These are phyloP conservation scores for Coemansia sp. DNA, from an alignment of 192 early-diverging fungal genomes.

Conservation along the genomic window DNA sequence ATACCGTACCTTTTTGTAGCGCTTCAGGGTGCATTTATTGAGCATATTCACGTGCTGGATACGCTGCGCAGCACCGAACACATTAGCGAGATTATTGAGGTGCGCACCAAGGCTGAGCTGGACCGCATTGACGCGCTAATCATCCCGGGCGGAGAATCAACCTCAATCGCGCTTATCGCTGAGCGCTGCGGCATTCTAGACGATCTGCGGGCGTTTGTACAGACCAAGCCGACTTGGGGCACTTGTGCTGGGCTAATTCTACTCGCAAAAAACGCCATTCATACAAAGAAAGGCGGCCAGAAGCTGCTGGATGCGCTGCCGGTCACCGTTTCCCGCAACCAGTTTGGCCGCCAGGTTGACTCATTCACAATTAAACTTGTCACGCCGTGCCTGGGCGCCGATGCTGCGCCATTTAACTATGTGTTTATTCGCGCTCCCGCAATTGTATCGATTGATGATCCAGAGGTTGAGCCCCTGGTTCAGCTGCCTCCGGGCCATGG, in stretches of 20 bases:
- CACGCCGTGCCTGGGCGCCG: slow-evolving; percentile 51
- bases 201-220: slow-evolving; percentile 75
- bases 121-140: slow-evolving; percentile 80
- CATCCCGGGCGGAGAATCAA: slow-evolving; percentile 94
- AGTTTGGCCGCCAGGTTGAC: slow-evolving; percentile 91
- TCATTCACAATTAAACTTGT: slow-evolving; percentile 79
- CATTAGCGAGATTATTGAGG: slow-evolving; percentile 40
- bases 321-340: slow-evolving; percentile 86
- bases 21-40: slow-evolving; percentile 95
- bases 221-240: slow-evolving; percentile 80
- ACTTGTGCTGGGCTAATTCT: slow-evolving; percentile 97
- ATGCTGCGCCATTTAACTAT: slow-evolving; percentile 53
- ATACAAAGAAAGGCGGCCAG: slow-evolving; percentile 85
- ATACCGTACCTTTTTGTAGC: slow-evolving; percentile 45
- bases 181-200: slow-evolving; percentile 82
- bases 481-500: slow-evolving; percentile 56
- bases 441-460: slow-evolving; percentile 67
- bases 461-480: slow-evolving; percentile 73
- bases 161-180: slow-evolving; percentile 89
- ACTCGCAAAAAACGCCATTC: slow-evolving; percentile 70
- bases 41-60: slow-evolving; percentile 84
- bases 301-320: slow-evolving; percentile 77
- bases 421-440: slow-evolving; percentile 97
- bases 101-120: slow-evolving; percentile 74
- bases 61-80: slow-evolving; percentile 61